Evolutionary conservation across 1,139 yeast genomes (phyloP).

Genomic region (Blastobotrys indianensis): DNA sequence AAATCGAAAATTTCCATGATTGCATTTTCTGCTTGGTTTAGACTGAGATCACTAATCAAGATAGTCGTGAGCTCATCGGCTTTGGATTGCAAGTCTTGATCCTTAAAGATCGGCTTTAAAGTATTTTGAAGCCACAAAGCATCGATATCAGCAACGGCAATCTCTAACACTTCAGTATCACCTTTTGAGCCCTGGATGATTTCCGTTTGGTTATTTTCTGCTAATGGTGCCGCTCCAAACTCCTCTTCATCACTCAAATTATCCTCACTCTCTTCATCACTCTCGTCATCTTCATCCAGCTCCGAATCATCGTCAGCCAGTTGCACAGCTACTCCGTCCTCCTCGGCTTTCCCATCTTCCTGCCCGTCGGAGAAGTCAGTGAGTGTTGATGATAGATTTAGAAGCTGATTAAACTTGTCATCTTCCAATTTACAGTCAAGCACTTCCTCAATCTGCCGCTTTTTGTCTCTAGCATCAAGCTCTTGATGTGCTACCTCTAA

Average conservation of each 20-base stretch:
- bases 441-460: constrained; percentile 41
- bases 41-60: constrained; percentile 34
- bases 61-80: constrained; percentile 31
- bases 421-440: constrained; percentile 43
- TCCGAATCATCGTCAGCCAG: constrained; percentile 38
- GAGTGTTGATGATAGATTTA: constrained; percentile 47
- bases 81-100: constrained; percentile 35
- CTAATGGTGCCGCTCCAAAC: constrained; percentile 26
- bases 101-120: constrained; percentile 36
- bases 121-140: constrained; percentile 47
- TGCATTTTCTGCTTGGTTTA: constrained; percentile 47
- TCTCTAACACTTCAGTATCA: constrained; percentile 30
- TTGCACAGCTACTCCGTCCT: constrained; percentile 43
- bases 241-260: constrained; percentile 29
- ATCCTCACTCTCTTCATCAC: constrained; percentile 19
- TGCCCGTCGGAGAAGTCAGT: constrained; percentile 46
- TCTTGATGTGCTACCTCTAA: constrained; percentile 55
- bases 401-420: constrained; percentile 47
- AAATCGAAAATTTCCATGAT: constrained; percentile 47
- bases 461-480: constrained; percentile 38
- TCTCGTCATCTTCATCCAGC: constrained; percentile 31
- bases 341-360: constrained; percentile 37
- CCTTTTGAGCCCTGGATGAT: constrained; percentile 19
- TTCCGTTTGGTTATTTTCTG: constrained; percentile 19
- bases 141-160: constrained; percentile 40